Conservation (phyloP, 805 yeast species). For the Candida coquimbonensis region DNA sequence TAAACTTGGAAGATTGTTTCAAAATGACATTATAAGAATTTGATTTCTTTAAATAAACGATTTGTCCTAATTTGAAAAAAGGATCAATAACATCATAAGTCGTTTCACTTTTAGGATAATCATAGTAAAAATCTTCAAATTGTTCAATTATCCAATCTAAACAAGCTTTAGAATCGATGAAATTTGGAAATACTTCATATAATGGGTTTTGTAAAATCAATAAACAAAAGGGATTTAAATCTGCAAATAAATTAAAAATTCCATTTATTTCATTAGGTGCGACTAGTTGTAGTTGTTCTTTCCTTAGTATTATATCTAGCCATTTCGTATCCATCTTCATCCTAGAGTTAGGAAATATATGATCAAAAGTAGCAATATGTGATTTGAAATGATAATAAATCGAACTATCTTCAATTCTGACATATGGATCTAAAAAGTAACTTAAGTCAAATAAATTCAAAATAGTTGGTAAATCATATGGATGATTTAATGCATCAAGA, state of each 20-base stretch:
- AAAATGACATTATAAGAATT: conserved; percentile 4
- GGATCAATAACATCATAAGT: conserved; percentile 4
- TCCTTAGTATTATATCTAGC: neutral
- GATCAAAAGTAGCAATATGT: neutral
- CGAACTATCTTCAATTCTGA: conserved; percentile 5
- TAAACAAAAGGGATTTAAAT: neutral
- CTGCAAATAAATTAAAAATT: neutral
- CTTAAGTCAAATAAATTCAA: conserved; percentile 1
- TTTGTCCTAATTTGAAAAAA: conserved; percentile 5
- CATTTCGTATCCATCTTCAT: conserved; percentile 2
- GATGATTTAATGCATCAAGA: neutral
- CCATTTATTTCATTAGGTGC: neutral
- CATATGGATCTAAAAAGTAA: conserved; percentile 1
- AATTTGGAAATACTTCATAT: neutral
- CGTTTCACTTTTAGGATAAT: conserved; percentile 2
- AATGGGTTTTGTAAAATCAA: neutral
- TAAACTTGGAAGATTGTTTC: neutral
- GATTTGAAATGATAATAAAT: conserved; percentile 6
- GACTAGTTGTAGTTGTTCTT: neutral
- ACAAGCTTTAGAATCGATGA: neutral
- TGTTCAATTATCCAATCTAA: neutral
- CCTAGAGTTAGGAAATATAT: conserved; percentile 1
- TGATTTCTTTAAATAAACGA: conserved; percentile 1
- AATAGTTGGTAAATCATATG: conserved; percentile 1
- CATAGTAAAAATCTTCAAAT: neutral